Percentiles rank a stretch among this genome's conserved stretches.
phyloP scores from a whole-genome alignment of 2,329 filamentous ascomycete species.

The Clonostachys byssicola region DNA sequence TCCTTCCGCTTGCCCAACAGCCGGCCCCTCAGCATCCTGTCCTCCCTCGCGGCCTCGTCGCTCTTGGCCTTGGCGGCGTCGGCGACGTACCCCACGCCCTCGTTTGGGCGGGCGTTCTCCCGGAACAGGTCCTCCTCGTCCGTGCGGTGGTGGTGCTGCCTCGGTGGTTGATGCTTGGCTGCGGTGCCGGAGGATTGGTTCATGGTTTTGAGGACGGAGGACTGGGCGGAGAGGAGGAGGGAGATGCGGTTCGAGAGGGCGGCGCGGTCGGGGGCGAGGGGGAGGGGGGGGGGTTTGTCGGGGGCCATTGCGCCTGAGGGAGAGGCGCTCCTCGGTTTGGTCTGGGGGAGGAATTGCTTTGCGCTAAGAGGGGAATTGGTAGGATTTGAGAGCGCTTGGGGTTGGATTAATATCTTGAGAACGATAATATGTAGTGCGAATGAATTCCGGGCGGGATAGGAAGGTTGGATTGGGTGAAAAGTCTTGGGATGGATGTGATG shows the following conservation, averaged over 20 bases:
- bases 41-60: constrained; percentile 11
- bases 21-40: constrained; percentile 22
- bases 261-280: constrained; percentile 29
- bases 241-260: constrained; percentile 35
- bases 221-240: constrained; percentile 27
- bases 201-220: constrained; percentile 23
- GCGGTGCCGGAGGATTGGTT: constrained; percentile 10
- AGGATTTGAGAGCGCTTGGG: not conserved
- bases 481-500: no score
- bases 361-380: not conserved
- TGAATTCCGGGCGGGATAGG: no score
- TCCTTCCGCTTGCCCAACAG: constrained; percentile 15
- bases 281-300: constrained; percentile 17
- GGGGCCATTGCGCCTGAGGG: constrained; percentile 11
- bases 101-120: constrained; percentile 14
- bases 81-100: constrained; percentile 34
- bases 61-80: constrained; percentile 12
- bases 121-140: constrained; percentile 8
- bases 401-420: no score
- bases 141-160: constrained; percentile 16
- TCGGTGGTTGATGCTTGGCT: constrained; percentile 1
- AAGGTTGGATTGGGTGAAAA: no score
- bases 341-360: no score
- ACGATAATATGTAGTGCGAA: no score
- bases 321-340: not conserved